Base-by-base conservation (phyloP, 2,329 filamentous ascomycete genomes). In the Dactylellina drechsleri region DNA sequence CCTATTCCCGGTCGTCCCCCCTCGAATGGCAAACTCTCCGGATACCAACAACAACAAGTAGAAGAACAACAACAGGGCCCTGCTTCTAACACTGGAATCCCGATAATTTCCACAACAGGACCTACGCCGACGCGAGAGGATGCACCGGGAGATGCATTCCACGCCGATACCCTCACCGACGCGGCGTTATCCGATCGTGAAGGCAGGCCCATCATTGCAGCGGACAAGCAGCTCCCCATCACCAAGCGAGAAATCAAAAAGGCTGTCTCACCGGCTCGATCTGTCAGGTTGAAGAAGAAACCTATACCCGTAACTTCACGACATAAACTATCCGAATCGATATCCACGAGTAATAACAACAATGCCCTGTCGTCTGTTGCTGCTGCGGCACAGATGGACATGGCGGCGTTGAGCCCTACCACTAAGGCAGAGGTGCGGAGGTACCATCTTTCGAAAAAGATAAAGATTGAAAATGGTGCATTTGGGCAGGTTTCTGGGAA, bases 231-330 rank as follows among this genome's bases (percentile, higher is more conserved):
- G 43, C 57, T 74, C 40, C 49, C 70, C 28, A 64, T 74, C 45
- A 43, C 54, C 8, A 58, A 58, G 20, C 45, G 70, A 16, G 70
- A 74, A 45, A 74, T 74, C 58, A 74, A 74, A 45, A 74, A 74
- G 57, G 70, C 70, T 1, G 70, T 74, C 20, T 74, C 70, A 45
- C 70, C 70, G 50, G 70, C 70, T 15, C 57, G 70, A 45, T 74
- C 70, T n/a, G 70, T 67, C 12, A 62, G 70, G 62, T 40, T 74
- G 57, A 74, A 74, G 57, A 74, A 74, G 62, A 74, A 74, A 40
- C 70, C 70, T 16, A 56, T 40, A 23, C 62, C 70, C 1, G 43
- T 74, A 18, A 41, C 49, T 6, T 31, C 62, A n/a, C 16, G 70
- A 18, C 70, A 74, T 26, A 59, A 57, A 26, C 52, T 74, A 40